phyloP scores from a whole-genome alignment of 106 monocot genomes.

The Xerophyta viscosa region DNA sequence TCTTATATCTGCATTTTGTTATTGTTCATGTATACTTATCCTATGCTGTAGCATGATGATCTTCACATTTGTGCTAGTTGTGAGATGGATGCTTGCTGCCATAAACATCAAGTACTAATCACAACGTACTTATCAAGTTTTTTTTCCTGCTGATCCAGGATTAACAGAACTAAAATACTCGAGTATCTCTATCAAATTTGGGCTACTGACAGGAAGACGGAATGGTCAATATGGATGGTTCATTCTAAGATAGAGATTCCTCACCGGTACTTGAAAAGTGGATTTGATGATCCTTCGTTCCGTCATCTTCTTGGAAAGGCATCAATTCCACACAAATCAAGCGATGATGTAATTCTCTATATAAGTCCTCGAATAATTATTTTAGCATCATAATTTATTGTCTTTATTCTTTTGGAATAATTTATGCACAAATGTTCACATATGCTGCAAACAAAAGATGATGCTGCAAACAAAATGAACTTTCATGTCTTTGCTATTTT shows the following conservation, averaged over 20 bases:
- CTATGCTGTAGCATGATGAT: not conserved
- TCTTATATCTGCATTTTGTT: not conserved
- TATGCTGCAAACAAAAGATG: too few relatives aligned
- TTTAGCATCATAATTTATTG: too few relatives aligned
- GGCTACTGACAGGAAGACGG: constrained; percentile 72
- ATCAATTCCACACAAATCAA: constrained; percentile 37
- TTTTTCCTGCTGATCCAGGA: constrained; percentile 27
- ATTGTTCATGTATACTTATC: not conserved
- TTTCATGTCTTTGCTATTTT: constrained; percentile 10
- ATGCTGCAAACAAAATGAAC: too few relatives aligned
- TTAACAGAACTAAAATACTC: constrained; percentile 53
- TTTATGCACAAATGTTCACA: too few relatives aligned
- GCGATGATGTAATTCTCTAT: constrained; percentile 57
- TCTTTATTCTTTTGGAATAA: too few relatives aligned
- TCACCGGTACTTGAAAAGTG: constrained; percentile 79
- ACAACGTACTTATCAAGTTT: not conserved
- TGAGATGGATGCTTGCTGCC: not conserved
- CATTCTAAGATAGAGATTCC: constrained; percentile 87
- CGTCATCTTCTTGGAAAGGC: constrained; percentile 58
- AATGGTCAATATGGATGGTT: constrained; percentile 99
- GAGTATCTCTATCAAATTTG: constrained; percentile 61
- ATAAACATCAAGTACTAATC: not conserved
- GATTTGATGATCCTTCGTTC: constrained; percentile 51
- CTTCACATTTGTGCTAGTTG: not conserved
- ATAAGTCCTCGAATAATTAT: not conserved